Base-by-base conservation (phyloP, 179 eudicot genomes). In the Amaranthus tricolor region DNA sequence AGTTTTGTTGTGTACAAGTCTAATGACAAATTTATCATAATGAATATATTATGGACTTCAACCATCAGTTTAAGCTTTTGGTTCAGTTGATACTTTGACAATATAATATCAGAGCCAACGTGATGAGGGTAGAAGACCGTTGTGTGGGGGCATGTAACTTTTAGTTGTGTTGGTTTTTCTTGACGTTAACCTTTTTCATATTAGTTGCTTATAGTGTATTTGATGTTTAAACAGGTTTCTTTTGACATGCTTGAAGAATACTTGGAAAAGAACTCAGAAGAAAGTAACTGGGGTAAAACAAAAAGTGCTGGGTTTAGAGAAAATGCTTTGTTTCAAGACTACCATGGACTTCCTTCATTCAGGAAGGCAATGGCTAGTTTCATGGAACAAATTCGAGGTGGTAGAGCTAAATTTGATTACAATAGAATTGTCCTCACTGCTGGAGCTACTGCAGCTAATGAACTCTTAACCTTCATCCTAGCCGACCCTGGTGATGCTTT, bases 241-340 rank as follows among this genome's bases (percentile, higher is more conserved):
- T 92, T 92, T 74, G 95, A 92, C 81, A 80, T 90, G 72, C 87
- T 92, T 0, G 97, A 90, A 77, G 83, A 86, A 16, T 92, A 87
- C 84, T 70, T 92, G 78, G 87, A 86, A 68, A 58, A 88, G 10
- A 84, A 90, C 68, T 79, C 91, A 58, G 89, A 86, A 67, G 77
- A 83, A 66, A 60, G 73, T 57, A 76, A 67, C 77, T 81, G 82
- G 82, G 89, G 90, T 0, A 82, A 80, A 55, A 75, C 73, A 6
- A 86, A 74, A 24, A 67, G 72, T 71, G 85, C 86, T 71, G 79
- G 86, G 48, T 90, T 92, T 68, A 87, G 95, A 78, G 97, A 90
- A 48, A 92, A 90, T 83, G 97, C 97, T 55, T 85, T 92, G 84
- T 92, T 92, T 81, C 97, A 92, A 79, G 97, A 92, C 79, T 92